Evolutionary conservation across 2,329 filamentous ascomycete genomes (phyloP).

Genomic region (Alternaria metachromatica): DNA sequence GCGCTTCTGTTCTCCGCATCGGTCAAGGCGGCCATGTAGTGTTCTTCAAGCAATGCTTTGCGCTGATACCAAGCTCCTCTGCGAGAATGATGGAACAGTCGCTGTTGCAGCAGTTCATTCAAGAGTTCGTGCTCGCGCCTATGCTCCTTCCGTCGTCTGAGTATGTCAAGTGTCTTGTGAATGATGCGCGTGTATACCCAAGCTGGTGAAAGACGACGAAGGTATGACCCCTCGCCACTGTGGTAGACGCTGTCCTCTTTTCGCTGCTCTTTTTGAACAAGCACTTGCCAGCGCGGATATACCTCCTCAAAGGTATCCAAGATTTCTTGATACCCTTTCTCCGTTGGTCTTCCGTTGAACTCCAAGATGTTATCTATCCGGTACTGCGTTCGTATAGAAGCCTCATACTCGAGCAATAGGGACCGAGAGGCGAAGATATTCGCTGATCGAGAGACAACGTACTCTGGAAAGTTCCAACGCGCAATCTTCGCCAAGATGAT

Average conservation of each 20-base stretch:
- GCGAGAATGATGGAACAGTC: slow-evolving; percentile 82
- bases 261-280: slow-evolving; percentile 75
- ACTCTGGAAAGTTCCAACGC: slow-evolving; percentile 83
- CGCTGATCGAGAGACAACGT: slow-evolving; percentile 85
- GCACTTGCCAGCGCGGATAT: slow-evolving; percentile 78
- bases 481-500: slow-evolving; percentile 94
- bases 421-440: slow-evolving; percentile 84
- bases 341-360: slow-evolving; percentile 72
- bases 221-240: slow-evolving; percentile 83
- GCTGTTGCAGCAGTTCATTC: slow-evolving; percentile 76
- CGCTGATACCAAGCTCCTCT: slow-evolving; percentile 95
- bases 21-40: slow-evolving; percentile 74
- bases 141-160: slow-evolving; percentile 84
- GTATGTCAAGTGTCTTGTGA: slow-evolving; percentile 81
- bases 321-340: slow-evolving; percentile 70
- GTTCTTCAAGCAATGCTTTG: slow-evolving; percentile 91
- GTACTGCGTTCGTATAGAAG: slow-evolving; percentile 80
- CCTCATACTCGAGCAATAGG: slow-evolving; percentile 85
- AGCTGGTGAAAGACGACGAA: slow-evolving; percentile 86
- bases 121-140: slow-evolving; percentile 76
- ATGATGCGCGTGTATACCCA: slow-evolving; percentile 94
- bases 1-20: slow-evolving; percentile 40
- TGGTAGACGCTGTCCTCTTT: slow-evolving; percentile 82
- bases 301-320: slow-evolving; percentile 75
- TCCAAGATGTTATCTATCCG: slow-evolving; percentile 83